phyloP scores from a whole-genome alignment of 2,329 filamentous ascomycete genomes.

The Botrytis deweyae region DNA sequence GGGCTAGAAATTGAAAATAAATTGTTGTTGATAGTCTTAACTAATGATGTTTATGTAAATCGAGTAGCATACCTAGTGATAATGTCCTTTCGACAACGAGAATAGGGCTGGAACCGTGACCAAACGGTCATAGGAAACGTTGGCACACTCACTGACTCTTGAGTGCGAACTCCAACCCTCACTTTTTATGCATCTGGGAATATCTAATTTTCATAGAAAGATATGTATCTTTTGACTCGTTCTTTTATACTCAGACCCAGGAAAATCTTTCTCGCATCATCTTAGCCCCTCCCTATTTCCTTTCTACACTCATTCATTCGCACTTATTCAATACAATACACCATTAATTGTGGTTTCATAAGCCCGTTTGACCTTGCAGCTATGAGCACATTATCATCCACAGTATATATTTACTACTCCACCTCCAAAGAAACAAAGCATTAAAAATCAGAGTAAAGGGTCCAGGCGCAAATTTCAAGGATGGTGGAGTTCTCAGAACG shows the following conservation, averaged over 20 bases:
- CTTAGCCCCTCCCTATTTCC: no score
- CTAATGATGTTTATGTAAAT: background rate
- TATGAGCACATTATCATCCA: rapidly evolving
- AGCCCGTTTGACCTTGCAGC: background rate
- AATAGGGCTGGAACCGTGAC: background rate
- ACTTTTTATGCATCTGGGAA: no score
- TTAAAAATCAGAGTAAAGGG: background rate
- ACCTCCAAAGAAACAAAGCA: background rate
- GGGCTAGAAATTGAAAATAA: background rate
- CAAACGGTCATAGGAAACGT: background rate
- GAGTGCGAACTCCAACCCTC: background rate
- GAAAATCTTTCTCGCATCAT: no score
- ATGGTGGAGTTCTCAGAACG: background rate
- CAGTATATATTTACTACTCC: background rate
- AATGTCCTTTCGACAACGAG: background rate
- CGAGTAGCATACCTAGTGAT: background rate
- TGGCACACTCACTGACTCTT: background rate
- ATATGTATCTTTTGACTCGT: background rate
- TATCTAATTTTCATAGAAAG: no score
- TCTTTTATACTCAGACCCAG: background rate
- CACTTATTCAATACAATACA: no score
- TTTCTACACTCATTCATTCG: no score
- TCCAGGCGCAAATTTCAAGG: rapidly evolving
- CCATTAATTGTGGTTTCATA: no score
- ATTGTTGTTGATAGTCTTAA: background rate